Evolutionary conservation across 1,139 yeast species (phyloP).

Genomic region (Geotrichum klebahnii): DNA sequence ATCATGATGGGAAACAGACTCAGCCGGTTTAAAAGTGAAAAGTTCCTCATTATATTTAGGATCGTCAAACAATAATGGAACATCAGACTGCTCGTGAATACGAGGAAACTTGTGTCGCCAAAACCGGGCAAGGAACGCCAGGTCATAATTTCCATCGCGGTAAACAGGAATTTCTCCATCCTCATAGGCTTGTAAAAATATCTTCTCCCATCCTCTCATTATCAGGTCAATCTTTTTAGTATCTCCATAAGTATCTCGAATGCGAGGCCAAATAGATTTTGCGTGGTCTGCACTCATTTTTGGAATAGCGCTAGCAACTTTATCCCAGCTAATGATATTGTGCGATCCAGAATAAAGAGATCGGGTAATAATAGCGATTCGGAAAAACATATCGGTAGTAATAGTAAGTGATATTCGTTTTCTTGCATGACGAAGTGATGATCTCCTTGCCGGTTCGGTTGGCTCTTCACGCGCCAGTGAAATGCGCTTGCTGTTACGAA

Average conservation of each 20-base stretch:
- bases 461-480: slow-evolving; percentile 4
- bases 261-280: slow-evolving; percentile 58
- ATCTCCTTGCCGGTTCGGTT: background rate
- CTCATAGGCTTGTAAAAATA: slow-evolving; percentile 52
- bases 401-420: slow-evolving; percentile 2
- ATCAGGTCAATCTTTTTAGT: slow-evolving; percentile 51
- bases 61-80: slow-evolving; percentile 40
- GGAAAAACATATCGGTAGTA: slow-evolving; percentile 46
- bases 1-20: slow-evolving; percentile 26
- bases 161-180: slow-evolving; percentile 46
- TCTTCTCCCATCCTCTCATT: slow-evolving; percentile 54
- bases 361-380: slow-evolving; percentile 62
- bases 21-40: slow-evolving; percentile 8
- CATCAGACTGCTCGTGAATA: slow-evolving; percentile 32
- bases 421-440: background rate
- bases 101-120: slow-evolving; percentile 55
- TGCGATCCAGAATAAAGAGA: slow-evolving; percentile 45
- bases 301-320: slow-evolving; percentile 47
- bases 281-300: slow-evolving; percentile 41
- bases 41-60: slow-evolving; percentile 12
- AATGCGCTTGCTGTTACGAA: slow-evolving; percentile 14
- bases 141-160: slow-evolving; percentile 47
- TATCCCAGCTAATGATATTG: slow-evolving; percentile 54
- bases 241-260: slow-evolving; percentile 56
- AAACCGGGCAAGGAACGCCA: slow-evolving; percentile 48